These are phyloP conservation scores for Melaleuca alternifolia DNA, from an alignment of 345 rosid species.

Conservation along the genomic window DNA sequence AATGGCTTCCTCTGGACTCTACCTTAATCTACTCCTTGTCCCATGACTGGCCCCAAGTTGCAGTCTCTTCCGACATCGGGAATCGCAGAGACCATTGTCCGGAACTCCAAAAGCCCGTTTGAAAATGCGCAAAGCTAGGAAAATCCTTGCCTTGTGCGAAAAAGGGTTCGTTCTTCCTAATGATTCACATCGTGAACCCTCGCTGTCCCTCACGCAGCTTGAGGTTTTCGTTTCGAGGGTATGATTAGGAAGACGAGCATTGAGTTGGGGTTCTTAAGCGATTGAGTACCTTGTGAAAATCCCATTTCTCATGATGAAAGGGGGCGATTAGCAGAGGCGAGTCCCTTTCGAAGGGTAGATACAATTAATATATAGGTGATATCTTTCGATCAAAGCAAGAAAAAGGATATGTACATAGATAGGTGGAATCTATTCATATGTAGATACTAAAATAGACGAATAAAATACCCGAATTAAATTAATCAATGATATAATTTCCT, in stretches of 20 bases:
- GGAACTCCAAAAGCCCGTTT: background rate
- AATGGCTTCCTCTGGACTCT: background rate
- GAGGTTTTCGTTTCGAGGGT: background rate
- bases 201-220: background rate
- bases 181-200: background rate
- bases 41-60: background rate
- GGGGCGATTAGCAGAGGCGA: background rate
- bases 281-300: background rate
- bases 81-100: background rate
- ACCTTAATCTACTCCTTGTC: background rate
- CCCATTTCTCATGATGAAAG: background rate
- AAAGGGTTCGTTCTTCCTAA: background rate
- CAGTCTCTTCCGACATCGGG: background rate
- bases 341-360: background rate
- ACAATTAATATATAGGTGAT: background rate
- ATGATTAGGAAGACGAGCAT: background rate
- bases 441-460: too few species aligned
- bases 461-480: background rate
- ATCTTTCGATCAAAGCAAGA: background rate
- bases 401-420: background rate
- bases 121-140: background rate
- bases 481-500: background rate
- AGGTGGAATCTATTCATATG: background rate
- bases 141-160: background rate
- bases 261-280: background rate